Percentiles rank a stretch among this genome's conserved stretches.
Conservation (phyloP, 73 alveolate genomes). For the Tetrahymena malaccensis region DNA sequence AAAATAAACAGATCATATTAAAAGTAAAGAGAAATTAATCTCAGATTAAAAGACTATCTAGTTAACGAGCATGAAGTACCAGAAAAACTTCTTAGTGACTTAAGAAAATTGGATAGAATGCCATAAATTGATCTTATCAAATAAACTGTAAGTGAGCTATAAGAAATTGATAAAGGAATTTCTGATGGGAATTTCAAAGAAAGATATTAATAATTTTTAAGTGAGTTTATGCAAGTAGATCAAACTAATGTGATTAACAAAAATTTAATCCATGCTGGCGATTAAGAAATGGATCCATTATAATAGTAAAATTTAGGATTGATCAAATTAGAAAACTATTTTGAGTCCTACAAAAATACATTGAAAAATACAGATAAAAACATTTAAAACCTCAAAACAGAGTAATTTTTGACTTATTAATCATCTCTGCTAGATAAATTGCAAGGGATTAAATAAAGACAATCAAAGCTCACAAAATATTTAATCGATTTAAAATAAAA, state of each 20-base stretch:
- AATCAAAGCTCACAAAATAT: not conserved
- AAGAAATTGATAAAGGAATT: not conserved
- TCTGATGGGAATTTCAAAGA: not conserved
- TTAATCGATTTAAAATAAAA: not conserved
- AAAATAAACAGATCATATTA: not conserved
- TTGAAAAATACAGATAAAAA: not conserved
- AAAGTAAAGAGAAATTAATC: not conserved
- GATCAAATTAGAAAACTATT: not conserved
- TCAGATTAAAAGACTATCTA: not conserved
- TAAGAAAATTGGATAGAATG: not conserved
- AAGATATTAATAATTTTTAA: not conserved
- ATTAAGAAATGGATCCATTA: not conserved
- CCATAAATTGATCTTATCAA: not conserved
- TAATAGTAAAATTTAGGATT: not conserved
- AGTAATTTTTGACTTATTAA: not conserved
- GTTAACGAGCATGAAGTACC: not conserved
- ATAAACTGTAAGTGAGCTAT: not conserved
- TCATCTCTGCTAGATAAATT: not conserved
- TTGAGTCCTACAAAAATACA: not conserved
- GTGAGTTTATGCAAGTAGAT: not conserved
- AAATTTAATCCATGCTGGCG: not conserved
- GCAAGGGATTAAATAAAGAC: not conserved
- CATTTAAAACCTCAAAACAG: not conserved
- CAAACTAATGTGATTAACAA: not conserved
- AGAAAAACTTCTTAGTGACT: not conserved